phyloP scores from a whole-genome alignment of 129 eudicot genomes.

The Flaveria sonorensis region DNA sequence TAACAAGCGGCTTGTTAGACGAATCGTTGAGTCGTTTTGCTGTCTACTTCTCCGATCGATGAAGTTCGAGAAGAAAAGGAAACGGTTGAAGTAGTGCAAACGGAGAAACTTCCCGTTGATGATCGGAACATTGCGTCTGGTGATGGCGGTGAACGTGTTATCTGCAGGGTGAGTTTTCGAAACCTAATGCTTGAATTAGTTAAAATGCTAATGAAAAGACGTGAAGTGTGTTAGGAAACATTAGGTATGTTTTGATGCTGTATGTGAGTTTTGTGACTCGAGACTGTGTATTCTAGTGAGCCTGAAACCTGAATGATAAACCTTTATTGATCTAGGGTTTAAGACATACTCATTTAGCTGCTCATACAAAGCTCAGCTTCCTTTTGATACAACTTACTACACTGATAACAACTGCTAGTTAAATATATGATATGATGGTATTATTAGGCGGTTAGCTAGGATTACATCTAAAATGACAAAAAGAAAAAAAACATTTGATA shows the following conservation, averaged over 20 bases:
- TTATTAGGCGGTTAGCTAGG: not conserved
- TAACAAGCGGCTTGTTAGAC: conserved; percentile 53
- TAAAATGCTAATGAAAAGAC: not conserved
- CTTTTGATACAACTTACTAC: not conserved
- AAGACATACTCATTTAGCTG: not conserved
- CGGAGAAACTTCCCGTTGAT: conserved; percentile 6
- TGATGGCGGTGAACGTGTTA: conserved; percentile 31
- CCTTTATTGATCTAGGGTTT: conserved; percentile 20
- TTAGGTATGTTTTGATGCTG: not conserved
- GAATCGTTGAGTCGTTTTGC: conserved; percentile 59
- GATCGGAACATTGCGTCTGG: conserved; percentile 11
- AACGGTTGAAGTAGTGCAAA: conserved; percentile 5
- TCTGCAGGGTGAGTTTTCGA: conserved; percentile 54
- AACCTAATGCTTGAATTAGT: conserved; percentile 22
- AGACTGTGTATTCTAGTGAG: not conserved
- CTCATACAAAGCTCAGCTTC: not conserved
- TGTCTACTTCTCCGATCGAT: conserved; percentile 39
- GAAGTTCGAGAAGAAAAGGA: conserved; percentile 26
- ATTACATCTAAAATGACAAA: not conserved
- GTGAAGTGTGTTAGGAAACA: not conserved
- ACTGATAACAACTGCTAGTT: not conserved
- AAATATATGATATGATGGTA: conserved; percentile 1
- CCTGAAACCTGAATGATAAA: conserved; percentile 16
- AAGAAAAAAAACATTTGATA: not conserved
- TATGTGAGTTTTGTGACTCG: not conserved